Percentiles rank a stretch among this genome's conserved stretches.
phyloP scores from a whole-genome alignment of 176 grass and related monocot genomes.

The Lolium multiflorum region DNA sequence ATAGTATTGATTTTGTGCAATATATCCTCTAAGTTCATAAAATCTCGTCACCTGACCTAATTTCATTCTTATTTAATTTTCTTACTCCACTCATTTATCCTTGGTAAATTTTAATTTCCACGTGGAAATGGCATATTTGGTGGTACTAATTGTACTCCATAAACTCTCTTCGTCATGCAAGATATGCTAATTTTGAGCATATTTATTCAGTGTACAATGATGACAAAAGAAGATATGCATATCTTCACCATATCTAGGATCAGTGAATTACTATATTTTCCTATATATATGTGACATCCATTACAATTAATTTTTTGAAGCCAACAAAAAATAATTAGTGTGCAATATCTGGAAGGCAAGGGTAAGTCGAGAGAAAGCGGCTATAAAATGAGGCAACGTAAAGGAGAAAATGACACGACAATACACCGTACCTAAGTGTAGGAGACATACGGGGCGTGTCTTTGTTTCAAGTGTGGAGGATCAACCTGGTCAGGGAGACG shows the following conservation, averaged over 20 bases:
- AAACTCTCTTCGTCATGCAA: too few species aligned
- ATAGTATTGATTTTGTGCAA: not conserved
- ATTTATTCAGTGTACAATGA: too few species aligned
- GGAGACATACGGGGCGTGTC: too few species aligned
- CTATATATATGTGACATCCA: too few species aligned
- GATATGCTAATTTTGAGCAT: too few species aligned
- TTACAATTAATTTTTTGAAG: not conserved
- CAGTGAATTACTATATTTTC: too few species aligned
- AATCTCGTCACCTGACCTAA: not conserved
- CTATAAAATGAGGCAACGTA: conserved; percentile 9
- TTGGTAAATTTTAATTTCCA: not conserved
- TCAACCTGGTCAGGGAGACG: not conserved
- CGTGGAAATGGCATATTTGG: too few species aligned
- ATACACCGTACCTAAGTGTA: too few species aligned
- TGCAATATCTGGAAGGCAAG: not conserved
- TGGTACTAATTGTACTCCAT: too few species aligned
- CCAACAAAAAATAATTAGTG: not conserved
- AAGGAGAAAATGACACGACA: not conserved
- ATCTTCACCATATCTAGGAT: too few species aligned
- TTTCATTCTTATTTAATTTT: not conserved
- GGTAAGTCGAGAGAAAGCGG: not conserved
- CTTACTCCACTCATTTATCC: too few species aligned
- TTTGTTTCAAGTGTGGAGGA: too few species aligned
- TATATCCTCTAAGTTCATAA: not conserved
- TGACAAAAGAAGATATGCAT: not conserved